Percentiles rank a stretch among this genome's conserved stretches.
These are phyloP conservation scores for Casaregolazyma lundiana DNA, from an alignment of 1,139 yeast species.

Conservation along the genomic window DNA sequence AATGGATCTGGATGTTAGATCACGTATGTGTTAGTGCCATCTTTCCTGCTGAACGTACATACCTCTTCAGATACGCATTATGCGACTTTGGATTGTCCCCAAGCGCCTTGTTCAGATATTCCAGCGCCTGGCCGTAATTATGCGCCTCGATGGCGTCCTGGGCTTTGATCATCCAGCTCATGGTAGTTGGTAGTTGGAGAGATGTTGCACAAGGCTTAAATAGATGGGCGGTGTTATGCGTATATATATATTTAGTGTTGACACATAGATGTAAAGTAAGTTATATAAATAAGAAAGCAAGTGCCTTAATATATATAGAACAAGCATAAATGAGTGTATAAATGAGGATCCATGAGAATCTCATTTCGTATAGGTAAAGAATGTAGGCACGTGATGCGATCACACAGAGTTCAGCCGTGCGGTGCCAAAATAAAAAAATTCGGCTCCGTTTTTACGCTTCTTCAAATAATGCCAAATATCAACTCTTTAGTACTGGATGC, in stretches of 20 bases:
- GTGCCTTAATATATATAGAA: too few species aligned
- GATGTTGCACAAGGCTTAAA: neutral
- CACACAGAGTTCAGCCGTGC: conserved; percentile 3
- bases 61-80: conserved; percentile 24
- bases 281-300: too few species aligned
- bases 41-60: conserved; percentile 7
- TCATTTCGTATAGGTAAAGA: too few species aligned
- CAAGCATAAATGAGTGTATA: too few species aligned
- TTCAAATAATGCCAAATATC: conserved; percentile 14
- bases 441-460: neutral
- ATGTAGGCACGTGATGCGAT: too few species aligned
- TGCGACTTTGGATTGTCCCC: conserved; percentile 44
- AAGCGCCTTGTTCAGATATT: conserved; percentile 33
- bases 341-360: too few species aligned
- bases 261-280: too few species aligned
- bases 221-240: neutral
- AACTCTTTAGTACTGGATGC: conserved; percentile 75
- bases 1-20: conserved; percentile 41
- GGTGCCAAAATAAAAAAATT: conserved; percentile 6
- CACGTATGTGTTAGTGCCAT: too few species aligned
- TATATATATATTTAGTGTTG: neutral
- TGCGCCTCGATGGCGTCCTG: conserved; percentile 19
- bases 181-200: neutral
- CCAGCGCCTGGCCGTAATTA: conserved; percentile 37
- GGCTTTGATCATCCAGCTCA: conserved; percentile 7